phyloP scores from a whole-genome alignment of 805 yeast species.

The Saitoella complicata region DNA sequence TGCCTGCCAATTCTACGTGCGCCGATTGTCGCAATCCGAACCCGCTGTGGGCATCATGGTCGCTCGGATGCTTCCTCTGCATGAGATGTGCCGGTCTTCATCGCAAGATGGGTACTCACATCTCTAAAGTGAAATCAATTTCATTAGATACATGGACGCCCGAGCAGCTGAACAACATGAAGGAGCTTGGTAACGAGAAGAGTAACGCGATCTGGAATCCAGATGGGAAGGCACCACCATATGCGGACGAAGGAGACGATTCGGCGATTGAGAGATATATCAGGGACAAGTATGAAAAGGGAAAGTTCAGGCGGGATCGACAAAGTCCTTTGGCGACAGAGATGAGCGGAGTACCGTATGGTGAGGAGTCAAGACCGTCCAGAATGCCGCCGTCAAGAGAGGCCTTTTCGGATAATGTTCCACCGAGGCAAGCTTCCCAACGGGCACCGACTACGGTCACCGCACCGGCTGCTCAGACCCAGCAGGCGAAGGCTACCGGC shows the following conservation, averaged over 20 bases:
- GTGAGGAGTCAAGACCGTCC: not conserved
- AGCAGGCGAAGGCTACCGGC: not conserved
- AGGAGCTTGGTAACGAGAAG: constrained; percentile 42
- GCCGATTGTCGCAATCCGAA: constrained; percentile 59
- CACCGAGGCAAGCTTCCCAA: not conserved
- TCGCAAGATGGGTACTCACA: constrained; percentile 42
- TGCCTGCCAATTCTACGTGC: constrained; percentile 50
- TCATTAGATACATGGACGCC: constrained; percentile 56
- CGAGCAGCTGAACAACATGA: constrained; percentile 32
- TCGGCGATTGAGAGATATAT: constrained; percentile 36
- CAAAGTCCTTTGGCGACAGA: constrained; percentile 11
- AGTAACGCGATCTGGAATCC: constrained; percentile 55
- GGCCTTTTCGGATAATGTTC: not conserved
- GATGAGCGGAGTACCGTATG: not conserved
- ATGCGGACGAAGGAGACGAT: constrained; percentile 43
- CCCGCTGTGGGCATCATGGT: constrained; percentile 25
- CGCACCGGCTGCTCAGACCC: not conserved
- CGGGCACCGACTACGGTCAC: not conserved
- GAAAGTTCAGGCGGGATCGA: constrained; percentile 33
- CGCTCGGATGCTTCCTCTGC: constrained; percentile 57
- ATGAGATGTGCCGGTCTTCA: constrained; percentile 76
- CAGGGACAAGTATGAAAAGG: constrained; percentile 52
- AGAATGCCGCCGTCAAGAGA: not conserved
- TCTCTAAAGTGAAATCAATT: constrained; percentile 54
- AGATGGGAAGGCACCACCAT: constrained; percentile 45